Base-by-base conservation (phyloP, 2,329 filamentous ascomycete species). In the Hymenoscyphus fructigenus region DNA sequence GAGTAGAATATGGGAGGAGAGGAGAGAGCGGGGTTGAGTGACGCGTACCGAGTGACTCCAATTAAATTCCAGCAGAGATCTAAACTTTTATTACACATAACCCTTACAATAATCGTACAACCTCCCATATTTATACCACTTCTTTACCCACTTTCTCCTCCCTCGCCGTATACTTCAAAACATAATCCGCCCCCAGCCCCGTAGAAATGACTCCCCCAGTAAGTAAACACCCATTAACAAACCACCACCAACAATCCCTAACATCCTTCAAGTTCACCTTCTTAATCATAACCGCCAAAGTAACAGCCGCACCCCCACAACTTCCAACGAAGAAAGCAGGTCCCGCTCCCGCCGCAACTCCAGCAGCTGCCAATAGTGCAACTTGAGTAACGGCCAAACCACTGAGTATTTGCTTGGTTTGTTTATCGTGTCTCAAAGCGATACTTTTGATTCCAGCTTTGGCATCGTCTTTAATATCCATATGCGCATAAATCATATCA, bases 401-500 rank as follows among this genome's bases (percentile, higher is more conserved):
- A 1, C 85, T 85, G 64, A 96, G 78, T 9, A 96, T 87, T 61
- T 86, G 80, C 77, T 95, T 96, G 1, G 91, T 93, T 67, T 93
- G 84, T 5, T 85, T 82, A 67, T 91, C 89, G 71, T 96, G 91
- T 75, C 90, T 89, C 47, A 96, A 80, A 1, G 91, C 92, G 71
- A 96, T 95, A 73, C 89, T 92, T 81, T 94, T 96, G 79, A 96
- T 95, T 9, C 92, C 93, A 0, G 89, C 92, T 76, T 92, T 93
- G 67, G 83, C 87, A 74, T 96, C 92, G 71, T 96, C 92, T 73
- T 89, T 89, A 76, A 94, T 90, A 73, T 96, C 92, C 88, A 95
- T 94, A 75, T 96, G 92, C 15, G 92, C 92, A 76, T 96, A 96
- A 36, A 96, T 92, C 87, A 95, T 96, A 76, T 96, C 92, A 76